Base-by-base conservation (phyloP, 352 stramenopile species). In the Thalassiosira livingstoniorum region DNA sequence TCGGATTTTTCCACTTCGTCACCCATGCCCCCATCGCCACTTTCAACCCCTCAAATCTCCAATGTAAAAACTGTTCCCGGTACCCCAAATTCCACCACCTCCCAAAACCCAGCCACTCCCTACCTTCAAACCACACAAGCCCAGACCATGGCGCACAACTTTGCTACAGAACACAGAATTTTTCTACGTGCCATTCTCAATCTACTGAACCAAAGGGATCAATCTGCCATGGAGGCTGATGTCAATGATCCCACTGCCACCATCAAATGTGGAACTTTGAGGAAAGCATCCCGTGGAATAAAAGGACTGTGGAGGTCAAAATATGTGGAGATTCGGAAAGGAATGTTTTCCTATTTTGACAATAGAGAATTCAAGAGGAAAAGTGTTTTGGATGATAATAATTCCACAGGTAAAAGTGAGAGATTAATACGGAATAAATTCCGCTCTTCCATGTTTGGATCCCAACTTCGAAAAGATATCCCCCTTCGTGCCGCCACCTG, bases 261-360 rank as follows among this genome's bases (percentile, higher is more conserved):
- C 10, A 65, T 94, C 4, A 94, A 93, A 75, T 78, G 69, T 45
- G 88, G 90, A 4, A 80, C 83, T 58, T 66, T 94, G 15, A 90
- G 88, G 65, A 94, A 93, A 61, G 87, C 84, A 53, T 91, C 90
- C 0, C 75, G 86, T 67, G 54, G 90, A 47, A 71, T 93, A 1
- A 87, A 75, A 62, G 90, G 90, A 27, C 29, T 92, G 32, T 94
- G 90, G 90, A 92, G 89, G 68, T 81, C 86, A 21, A 94, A 93
- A 71, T 92, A 85, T 78, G 82, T 92, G 18, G 90, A 94, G 80
- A 86, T 94, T 57, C 66, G 88, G 43, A 78, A 82, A 58, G 90
- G 90, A 11, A 83, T 89, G 23, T 93, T 93, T 65, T 89, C 84
- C 4, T 93, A 94, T 60, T 93, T 87, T 67, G 82, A 91, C 66